Evolutionary conservation across 2,329 filamentous ascomycete genomes (phyloP), one percentile per base, ranked within the genome.

Genomic region (Fusarium verrucosum): DNA sequence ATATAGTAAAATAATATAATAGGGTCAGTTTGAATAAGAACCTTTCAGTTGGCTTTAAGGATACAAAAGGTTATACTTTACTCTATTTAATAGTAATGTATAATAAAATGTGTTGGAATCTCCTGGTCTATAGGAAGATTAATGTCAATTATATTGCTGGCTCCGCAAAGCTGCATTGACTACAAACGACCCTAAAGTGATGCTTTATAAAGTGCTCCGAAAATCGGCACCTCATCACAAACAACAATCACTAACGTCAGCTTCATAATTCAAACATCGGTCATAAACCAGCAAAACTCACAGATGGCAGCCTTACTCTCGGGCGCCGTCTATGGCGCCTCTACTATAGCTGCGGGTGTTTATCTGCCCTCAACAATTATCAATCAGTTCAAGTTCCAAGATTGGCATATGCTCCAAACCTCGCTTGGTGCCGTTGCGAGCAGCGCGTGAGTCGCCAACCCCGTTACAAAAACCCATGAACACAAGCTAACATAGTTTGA

Each of bases 351-450:
- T 5, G 81, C 87, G 2, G 87, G 87, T 26, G 85, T 90, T 53
- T 84, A 85, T 69, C 78, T 83, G 33, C 88, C 88, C 0, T 77
- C 81, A 0, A 80, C 88, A 42, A 87, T 91, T 66, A 74, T 86
- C 54, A 76, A 80, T 10, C 89, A 91, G 76, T 82, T 91, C 76
- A 80, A 78, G 22, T 77, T 89, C 41, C 75, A 82, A 43, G 83
- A 88, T 70, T 89, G 84, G 75, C 86, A 88, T 72, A 90, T 91
- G 88, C 72, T 88, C 26, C 83, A 89, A 74, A 81, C 82, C 10
- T 90, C 91, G 68, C 75, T 90, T 5, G 81, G 84, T 2, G 89
- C 87, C 5, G 85, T 85, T 10, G 87, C 85, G 23, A 82, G 80
- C 66, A 89, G 85, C 75, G 83, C 84, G 85, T 89, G 80, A 73